A percentile compares a stretch with the other conserved stretches of the same genome.
Conservation (phyloP, 2,329 filamentous ascomycete genomes). For the Diaporthe capsici region DNA sequence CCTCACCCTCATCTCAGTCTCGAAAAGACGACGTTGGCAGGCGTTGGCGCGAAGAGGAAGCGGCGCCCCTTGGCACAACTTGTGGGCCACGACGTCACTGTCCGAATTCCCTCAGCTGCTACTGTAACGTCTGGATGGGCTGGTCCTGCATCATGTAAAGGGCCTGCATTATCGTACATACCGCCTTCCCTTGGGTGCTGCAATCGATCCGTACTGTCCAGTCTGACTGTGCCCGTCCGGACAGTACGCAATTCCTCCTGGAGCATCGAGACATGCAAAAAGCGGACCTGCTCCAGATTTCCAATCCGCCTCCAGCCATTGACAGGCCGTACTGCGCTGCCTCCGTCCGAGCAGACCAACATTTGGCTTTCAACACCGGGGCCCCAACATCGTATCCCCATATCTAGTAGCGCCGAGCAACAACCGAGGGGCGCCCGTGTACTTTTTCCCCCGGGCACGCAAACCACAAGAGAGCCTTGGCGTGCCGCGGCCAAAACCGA, state of each 20-base stretch:
- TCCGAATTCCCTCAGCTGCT: slow-evolving; percentile 22
- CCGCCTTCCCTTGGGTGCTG: slow-evolving; percentile 26
- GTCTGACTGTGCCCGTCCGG: slow-evolving; percentile 16
- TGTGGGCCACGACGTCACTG: slow-evolving; percentile 33
- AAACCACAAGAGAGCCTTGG: neutral
- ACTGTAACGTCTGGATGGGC: slow-evolving; percentile 14
- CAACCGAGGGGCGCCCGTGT: slow-evolving; percentile 25
- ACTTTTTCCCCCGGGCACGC: neutral
- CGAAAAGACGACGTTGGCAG: slow-evolving; percentile 1
- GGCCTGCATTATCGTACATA: slow-evolving; percentile 25
- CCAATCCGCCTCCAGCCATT: neutral
- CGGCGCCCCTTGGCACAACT: slow-evolving; percentile 22
- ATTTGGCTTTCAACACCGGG: slow-evolving; percentile 22
- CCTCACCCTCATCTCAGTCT: slow-evolving; percentile 12
- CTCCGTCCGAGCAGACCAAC: slow-evolving; percentile 4
- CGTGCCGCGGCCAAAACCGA: slow-evolving; percentile 23
- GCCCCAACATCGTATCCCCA: slow-evolving; percentile 25
- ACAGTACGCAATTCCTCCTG: slow-evolving; percentile 22
- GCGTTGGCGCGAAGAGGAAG: neutral
- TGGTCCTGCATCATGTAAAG: slow-evolving; percentile 13
- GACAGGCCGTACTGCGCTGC: neutral
- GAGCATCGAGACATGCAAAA: slow-evolving; percentile 2
- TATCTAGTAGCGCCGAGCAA: slow-evolving; percentile 32
- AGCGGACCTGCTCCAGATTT: slow-evolving; percentile 19
- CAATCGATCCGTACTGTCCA: neutral